These are phyloP conservation scores for Chalaropsis thielavioides DNA, from an alignment of 2,329 filamentous ascomycete species.

Conservation along the genomic window DNA sequence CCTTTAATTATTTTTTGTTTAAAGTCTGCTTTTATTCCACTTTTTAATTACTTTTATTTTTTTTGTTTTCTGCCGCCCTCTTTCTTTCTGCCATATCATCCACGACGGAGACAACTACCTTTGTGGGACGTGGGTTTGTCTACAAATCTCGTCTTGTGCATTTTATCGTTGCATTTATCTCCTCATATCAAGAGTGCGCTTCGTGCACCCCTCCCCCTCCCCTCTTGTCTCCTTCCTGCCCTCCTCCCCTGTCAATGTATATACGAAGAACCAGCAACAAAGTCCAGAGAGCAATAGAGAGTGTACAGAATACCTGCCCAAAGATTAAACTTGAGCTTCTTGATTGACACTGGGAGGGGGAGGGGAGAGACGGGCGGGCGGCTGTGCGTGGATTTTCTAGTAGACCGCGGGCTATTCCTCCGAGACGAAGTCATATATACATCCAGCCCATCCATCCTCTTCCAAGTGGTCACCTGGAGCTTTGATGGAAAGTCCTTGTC, in stretches of 20 bases:
- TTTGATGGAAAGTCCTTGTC: not conserved
- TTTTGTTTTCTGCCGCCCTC: not conserved
- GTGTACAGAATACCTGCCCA: not conserved
- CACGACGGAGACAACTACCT: not conserved
- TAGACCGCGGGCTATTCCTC: not conserved
- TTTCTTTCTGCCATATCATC: not conserved
- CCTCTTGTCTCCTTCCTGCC: not conserved
- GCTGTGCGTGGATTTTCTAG: not conserved
- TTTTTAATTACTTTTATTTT: not conserved
- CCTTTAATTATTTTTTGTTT: not conserved
- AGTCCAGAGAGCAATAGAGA: not conserved
- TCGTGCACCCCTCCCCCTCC: not conserved
- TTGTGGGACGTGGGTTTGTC: not conserved
- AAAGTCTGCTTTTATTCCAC: too few species aligned
- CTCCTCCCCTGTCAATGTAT: not conserved
- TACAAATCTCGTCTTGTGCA: not conserved
- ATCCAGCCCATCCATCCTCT: not conserved
- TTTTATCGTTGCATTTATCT: not conserved
- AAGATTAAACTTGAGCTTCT: not conserved
- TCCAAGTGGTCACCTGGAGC: not conserved
- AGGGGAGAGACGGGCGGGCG: not conserved
- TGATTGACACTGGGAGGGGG: not conserved
- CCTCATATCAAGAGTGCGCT: not conserved
- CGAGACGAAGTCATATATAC: conserved; percentile 5
- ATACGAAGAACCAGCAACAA: conserved; percentile 5